Base-by-base conservation (phyloP, 179 eudicot genomes). In the Pouteria campechiana region DNA sequence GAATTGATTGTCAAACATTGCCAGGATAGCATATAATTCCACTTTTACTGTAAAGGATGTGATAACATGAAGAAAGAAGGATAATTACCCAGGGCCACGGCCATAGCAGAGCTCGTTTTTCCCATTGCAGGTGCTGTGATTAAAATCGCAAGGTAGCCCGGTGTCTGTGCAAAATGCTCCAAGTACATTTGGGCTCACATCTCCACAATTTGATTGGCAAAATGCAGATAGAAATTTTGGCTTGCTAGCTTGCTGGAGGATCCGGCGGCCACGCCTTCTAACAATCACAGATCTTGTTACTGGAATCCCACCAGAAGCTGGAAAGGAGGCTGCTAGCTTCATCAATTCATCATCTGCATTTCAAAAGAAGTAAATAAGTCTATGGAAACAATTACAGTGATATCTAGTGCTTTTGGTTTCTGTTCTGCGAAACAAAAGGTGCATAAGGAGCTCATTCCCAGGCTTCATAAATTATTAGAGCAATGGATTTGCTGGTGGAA, bases 81-180 rank as follows among this genome's bases (percentile, higher is more conserved):
- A n/a, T n/a, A n/a, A n/a, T 9, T 75, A 90, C 98, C 98, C 96
- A 47, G 96, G 98, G 43, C 98, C 98, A 50, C 83, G 72, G 46
- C 98, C 96, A 64, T 90, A 86, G 54, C 98, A 89, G 32, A 81
- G 55, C 52, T 89, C 98, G 47, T 89, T 89, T 75, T 79, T 89
- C 50, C 98, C 98, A 49, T 80, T 86, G 50, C 98, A 89, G 36
- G 98, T 89, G 53, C 95, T 89, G 45, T 79, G 94, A 68, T 90
- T 82, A 46, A 79, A 90, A 31, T 90, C 98, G 55, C 98, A 90
- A 21, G 92, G 83, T 37, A 82, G 69, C 44, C 92, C 94, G 2
- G 94, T 86, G 65, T 90, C 98, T 15, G 37, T 75, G 66, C 98
- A 90, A 68, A 86, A 90, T 48, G 98, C 71, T 25, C 98, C 98